phyloP scores from a whole-genome alignment of 441 rosid genomes.

The Euphorbia schlechtendalii region DNA sequence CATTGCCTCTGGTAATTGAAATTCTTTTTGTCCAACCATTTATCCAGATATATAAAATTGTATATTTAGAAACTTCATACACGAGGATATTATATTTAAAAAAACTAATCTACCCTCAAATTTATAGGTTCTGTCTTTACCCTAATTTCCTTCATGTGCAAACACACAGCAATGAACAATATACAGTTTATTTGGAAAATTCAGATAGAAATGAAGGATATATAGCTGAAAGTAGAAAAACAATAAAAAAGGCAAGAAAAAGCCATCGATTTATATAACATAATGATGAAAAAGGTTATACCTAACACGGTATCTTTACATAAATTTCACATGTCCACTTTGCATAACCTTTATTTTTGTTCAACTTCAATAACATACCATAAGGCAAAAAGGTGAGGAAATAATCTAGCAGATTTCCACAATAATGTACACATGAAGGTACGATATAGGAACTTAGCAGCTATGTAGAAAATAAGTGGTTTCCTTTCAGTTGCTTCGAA shows the following conservation, averaged over 20 bases:
- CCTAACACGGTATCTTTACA: too few species aligned
- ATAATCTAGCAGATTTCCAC: neutral
- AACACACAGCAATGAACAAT: neutral
- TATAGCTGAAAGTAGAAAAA: too few species aligned
- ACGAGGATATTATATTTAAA: too few species aligned
- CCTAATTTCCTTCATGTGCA: neutral
- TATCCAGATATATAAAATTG: neutral
- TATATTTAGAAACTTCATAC: conserved; percentile 2
- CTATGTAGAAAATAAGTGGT: neutral
- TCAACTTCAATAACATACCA: too few species aligned
- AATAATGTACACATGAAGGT: neutral
- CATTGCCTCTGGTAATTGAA: neutral
- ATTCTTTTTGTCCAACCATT: too few species aligned
- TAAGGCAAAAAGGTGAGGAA: too few species aligned
- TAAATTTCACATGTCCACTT: too few species aligned
- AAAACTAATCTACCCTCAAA: neutral
- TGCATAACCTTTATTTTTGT: too few species aligned
- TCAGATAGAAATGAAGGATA: neutral
- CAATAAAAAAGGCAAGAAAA: neutral
- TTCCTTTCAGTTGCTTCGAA: neutral
- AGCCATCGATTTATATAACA: neutral
- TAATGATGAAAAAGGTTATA: neutral
- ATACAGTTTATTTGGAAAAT: neutral
- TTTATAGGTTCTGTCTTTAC: neutral
- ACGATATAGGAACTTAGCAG: neutral